phyloP scores from a whole-genome alignment of 495 filamentous ascomycete genomes.

The Astrocystis sublimbata region DNA sequence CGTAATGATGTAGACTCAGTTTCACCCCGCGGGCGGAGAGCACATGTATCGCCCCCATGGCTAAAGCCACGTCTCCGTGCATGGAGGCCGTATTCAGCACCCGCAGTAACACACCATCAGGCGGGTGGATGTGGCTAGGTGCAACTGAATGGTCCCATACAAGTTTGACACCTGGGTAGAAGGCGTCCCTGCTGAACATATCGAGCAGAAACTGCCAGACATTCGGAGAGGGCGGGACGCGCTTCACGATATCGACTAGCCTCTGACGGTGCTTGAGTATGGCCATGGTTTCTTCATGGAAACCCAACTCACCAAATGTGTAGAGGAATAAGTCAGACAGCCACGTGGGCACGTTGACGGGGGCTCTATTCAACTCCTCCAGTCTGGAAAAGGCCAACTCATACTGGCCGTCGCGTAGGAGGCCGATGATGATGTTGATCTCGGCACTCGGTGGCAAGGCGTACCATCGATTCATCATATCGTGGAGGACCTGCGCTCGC shows the following conservation, averaged over 20 bases:
- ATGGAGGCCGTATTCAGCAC: conserved; percentile 70
- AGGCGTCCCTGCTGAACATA: conserved; percentile 53
- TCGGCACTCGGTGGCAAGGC: conserved; percentile 62
- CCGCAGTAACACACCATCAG: conserved; percentile 62
- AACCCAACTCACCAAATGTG: conserved; percentile 65
- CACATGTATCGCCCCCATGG: conserved; percentile 61
- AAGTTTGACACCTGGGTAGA: conserved; percentile 49
- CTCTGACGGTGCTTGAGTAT: conserved; percentile 59
- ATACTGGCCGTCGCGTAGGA: conserved; percentile 76
- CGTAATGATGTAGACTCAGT: conserved; percentile 69
- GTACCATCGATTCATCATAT: conserved; percentile 72
- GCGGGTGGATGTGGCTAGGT: conserved; percentile 61
- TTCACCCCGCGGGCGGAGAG: conserved; percentile 54
- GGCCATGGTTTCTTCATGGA: conserved; percentile 72
- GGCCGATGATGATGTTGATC: conserved; percentile 67
- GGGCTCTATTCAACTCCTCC: conserved; percentile 61
- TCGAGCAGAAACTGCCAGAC: conserved; percentile 75
- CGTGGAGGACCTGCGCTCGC: conserved; percentile 66
- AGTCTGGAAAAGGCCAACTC: conserved; percentile 79
- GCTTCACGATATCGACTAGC: conserved; percentile 45
- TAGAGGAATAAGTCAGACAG: conserved; percentile 74
- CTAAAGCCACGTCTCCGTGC: conserved; percentile 65
- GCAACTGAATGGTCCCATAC: conserved; percentile 64
- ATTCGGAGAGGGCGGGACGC: conserved; percentile 31
- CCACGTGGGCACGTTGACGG: conserved; percentile 62